Base-by-base conservation (phyloP, 2,329 filamentous ascomycete species). In the Daldinia eschscholtzii region DNA sequence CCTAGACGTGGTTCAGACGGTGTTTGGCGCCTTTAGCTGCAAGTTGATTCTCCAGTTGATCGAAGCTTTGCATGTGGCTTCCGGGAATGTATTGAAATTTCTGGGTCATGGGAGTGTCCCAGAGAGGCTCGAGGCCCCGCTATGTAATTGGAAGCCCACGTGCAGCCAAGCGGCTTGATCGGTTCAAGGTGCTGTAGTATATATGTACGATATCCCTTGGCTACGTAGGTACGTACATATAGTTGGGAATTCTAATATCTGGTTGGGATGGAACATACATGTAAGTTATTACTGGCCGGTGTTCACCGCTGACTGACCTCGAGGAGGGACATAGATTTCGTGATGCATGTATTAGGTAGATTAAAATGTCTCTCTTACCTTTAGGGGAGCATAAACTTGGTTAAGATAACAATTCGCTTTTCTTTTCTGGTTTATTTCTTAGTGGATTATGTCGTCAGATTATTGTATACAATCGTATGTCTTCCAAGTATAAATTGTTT, bases 111-210 rank as follows among this genome's bases (percentile, higher is more conserved):
- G 26, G 26, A 30, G 6, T 28, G 46, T 9, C 15, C 26, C 26
- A 30, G 30, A 26, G 42, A 59, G 15, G 23, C 35, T 61, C 23
- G 20, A 60, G 53, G 33, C 26, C 64, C 33, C 62, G 61, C 65
- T 70, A 70, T 71, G 68, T 68, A 71, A 70, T 42, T 52, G 58
- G 57, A 70, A 64, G 57, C 28, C 53, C 60, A 70, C 44, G 65
- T 65, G 61, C 44, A 53, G 48, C 48, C 48, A 53, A 61, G 63
- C 26, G 42, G 57, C 55, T 65, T 52, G 61, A 65, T 63, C 62
- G 65, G 65, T 55, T 46, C 42, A 23, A 68, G 56, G 23, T 52
- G 60, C 33, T 35, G 33, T 35, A 35, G 33, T 33, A 33, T 6
- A 33, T 6, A 48, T 15, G 20, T 48, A 48, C 18, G 7, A 23